These are phyloP conservation scores for Penicillium paxilli DNA, from an alignment of 495 filamentous ascomycete genomes.

Conservation along the genomic window DNA sequence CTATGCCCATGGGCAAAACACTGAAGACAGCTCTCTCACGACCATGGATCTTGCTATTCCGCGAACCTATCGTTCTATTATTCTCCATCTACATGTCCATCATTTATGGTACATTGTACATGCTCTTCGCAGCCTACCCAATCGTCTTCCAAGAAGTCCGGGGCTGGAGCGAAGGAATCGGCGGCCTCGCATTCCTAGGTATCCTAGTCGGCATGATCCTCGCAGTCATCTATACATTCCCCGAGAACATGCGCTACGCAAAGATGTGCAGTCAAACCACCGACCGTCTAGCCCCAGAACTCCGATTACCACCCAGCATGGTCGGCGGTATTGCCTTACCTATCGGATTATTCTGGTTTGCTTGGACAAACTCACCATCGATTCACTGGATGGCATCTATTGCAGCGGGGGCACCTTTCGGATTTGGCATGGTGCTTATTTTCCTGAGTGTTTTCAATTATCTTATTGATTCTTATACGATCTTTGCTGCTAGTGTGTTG, in stretches of 20 bases:
- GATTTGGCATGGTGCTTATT: slow-evolving; percentile 68
- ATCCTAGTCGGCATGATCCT: slow-evolving; percentile 76
- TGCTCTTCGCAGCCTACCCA: slow-evolving; percentile 75
- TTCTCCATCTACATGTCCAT: slow-evolving; percentile 69
- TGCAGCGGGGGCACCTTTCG: slow-evolving; percentile 62
- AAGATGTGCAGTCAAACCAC: slow-evolving; percentile 29
- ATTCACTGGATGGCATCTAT: slow-evolving; percentile 68
- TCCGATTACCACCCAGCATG: slow-evolving; percentile 40
- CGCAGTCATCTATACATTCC: slow-evolving; percentile 46
- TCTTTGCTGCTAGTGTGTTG: slow-evolving; percentile 73
- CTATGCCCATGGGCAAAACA: slow-evolving; percentile 20
- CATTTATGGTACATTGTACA: slow-evolving; percentile 71
- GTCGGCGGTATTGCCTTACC: slow-evolving; percentile 41
- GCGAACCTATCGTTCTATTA: slow-evolving; percentile 56
- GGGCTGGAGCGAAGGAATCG: slow-evolving; percentile 66
- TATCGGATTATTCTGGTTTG: slow-evolving; percentile 59
- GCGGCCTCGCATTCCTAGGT: slow-evolving; percentile 71
- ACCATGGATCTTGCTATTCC: slow-evolving; percentile 42
- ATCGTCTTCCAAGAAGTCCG: slow-evolving; percentile 74
- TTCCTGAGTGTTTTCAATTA: slow-evolving; percentile 73
- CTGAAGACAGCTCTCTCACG: slow-evolving; percentile 39
- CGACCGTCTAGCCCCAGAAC: slow-evolving; percentile 38
- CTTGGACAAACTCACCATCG: slow-evolving; percentile 62
- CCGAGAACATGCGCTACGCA: slow-evolving; percentile 42
- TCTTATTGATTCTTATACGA: slow-evolving; percentile 71